A percentile compares a stretch with the other conserved stretches of the same genome.
Evolutionary conservation across 768 basidiomycete species (phyloP).

Genomic region (Tylopilus rubrobrunneus): DNA sequence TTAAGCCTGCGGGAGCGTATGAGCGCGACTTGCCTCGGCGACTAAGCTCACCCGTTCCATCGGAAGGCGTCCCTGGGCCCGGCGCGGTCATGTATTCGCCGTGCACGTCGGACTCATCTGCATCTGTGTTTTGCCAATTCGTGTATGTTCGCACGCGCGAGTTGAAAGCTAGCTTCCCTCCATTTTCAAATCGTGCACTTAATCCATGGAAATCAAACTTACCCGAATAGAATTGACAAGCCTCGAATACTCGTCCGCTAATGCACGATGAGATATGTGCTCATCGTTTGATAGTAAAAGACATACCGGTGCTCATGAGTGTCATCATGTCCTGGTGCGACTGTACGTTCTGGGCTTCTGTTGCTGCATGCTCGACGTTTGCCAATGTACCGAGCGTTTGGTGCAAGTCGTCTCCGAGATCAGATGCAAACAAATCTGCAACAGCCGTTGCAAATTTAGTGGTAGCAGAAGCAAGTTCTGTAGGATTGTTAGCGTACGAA

Average conservation of each 20-base stretch:
- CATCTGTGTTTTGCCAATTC: conserved; percentile 77
- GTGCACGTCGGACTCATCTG: conserved; percentile 66
- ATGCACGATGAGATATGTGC: conserved; percentile 7
- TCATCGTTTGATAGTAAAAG: not conserved
- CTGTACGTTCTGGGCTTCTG: conserved; percentile 71
- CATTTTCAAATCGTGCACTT: not conserved
- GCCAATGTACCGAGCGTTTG: conserved; percentile 66
- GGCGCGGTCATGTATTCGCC: conserved; percentile 75
- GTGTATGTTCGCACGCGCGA: conserved; percentile 83
- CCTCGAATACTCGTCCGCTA: conserved; percentile 90
- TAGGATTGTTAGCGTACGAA: not conserved
- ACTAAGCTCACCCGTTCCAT: conserved; percentile 73
- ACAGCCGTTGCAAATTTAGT: conserved; percentile 80
- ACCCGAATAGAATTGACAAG: conserved; percentile 85
- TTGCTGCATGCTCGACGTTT: conserved; percentile 68
- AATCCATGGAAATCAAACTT: conserved; percentile 27
- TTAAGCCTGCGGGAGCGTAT: conserved; percentile 60
- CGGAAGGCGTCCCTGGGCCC: conserved; percentile 69
- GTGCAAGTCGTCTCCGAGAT: conserved; percentile 70
- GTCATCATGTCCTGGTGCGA: conserved; percentile 80
- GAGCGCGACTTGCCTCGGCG: conserved; percentile 56
- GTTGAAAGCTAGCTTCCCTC: conserved; percentile 71
- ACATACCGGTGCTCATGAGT: conserved; percentile 67
- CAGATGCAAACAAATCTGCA: conserved; percentile 66
- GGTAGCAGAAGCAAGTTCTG: conserved; percentile 66